Percentiles rank a stretch among this genome's conserved stretches.
These are phyloP conservation scores for Phytophthora tubulina DNA, from an alignment of 352 stramenopile species.

Conservation along the genomic window DNA sequence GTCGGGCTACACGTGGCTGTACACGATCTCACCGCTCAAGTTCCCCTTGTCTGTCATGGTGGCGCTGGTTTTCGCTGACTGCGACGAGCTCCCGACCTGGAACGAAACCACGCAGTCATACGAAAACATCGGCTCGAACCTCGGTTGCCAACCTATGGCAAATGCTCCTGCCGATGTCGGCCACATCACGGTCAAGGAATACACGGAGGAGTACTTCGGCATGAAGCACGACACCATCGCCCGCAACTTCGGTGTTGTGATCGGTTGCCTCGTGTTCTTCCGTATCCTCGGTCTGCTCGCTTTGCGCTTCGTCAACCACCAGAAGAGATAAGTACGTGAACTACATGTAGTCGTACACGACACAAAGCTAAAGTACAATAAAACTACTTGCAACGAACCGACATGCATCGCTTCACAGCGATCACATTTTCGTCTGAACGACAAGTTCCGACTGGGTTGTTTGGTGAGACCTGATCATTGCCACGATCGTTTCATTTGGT, in stretches of 20 bases:
- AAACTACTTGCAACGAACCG: background rate
- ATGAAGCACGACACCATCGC: conserved; percentile 28
- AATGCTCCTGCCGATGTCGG: conserved; percentile 14
- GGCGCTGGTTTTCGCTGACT: conserved; percentile 40
- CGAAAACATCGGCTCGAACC: conserved; percentile 21
- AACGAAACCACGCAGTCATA: conserved; percentile 29
- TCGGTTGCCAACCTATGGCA: conserved; percentile 34
- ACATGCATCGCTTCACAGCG: too few species aligned
- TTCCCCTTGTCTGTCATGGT: conserved; percentile 29
- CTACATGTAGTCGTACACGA: too few species aligned
- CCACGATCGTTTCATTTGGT: too few species aligned
- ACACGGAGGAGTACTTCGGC: conserved; percentile 35
- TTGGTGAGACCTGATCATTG: too few species aligned
- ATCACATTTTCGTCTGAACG: too few species aligned
- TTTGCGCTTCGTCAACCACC: conserved; percentile 38
- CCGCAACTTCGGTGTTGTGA: conserved; percentile 39
- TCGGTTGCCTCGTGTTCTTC: conserved; percentile 45
- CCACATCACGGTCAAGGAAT: conserved; percentile 39
- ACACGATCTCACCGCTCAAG: conserved; percentile 30
- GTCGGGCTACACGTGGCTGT: conserved; percentile 40
- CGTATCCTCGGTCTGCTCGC: conserved; percentile 40
- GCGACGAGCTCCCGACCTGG: conserved; percentile 35
- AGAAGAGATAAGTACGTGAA: conserved; percentile 37
- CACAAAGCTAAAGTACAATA: background rate
- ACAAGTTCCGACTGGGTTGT: too few species aligned